Evolutionary conservation across 2,329 filamentous ascomycete genomes (phyloP).

Genomic region (Nannizziopsis arthrosporioides): DNA sequence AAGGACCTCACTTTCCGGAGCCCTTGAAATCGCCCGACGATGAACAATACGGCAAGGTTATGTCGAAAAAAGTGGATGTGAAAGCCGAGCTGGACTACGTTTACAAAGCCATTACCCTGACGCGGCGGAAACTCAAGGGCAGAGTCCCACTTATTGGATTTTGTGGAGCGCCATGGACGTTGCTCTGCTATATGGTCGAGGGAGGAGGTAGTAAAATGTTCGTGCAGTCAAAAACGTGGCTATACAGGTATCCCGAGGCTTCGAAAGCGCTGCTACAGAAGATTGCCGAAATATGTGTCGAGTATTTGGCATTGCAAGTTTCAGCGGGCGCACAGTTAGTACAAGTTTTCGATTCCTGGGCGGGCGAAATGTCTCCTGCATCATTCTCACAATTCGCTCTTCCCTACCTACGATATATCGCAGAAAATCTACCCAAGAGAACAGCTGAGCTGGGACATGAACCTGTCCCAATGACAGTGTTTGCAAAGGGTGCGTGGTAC

Average conservation of each 20-base stretch:
- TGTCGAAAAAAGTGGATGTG: constrained; percentile 71
- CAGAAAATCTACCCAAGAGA: constrained; percentile 62
- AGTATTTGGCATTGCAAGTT: constrained; percentile 86
- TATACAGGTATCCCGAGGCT: constrained; percentile 75
- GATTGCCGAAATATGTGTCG: constrained; percentile 87
- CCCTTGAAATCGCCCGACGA: constrained; percentile 71
- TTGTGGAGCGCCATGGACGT: constrained; percentile 91
- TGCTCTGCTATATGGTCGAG: constrained; percentile 98
- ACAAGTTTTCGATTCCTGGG: constrained; percentile 98
- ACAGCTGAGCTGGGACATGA: constrained; percentile 64
- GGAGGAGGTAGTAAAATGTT: constrained; percentile 94
- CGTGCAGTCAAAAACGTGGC: constrained; percentile 88
- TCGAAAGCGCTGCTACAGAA: constrained; percentile 74
- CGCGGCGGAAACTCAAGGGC: constrained; percentile 73
- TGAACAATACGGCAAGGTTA: constrained; percentile 66
- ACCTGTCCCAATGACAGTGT: constrained; percentile 89
- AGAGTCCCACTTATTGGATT: constrained; percentile 91
- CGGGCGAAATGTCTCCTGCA: constrained; percentile 75
- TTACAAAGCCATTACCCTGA: constrained; percentile 87
- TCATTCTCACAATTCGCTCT: constrained; percentile 76
- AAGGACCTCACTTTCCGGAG: constrained; percentile 85
- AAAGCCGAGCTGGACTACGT: constrained; percentile 80
- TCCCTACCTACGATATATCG: constrained; percentile 76
- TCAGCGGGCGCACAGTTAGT: constrained; percentile 87
- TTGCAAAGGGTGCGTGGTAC: constrained; percentile 96